Conservation (phyloP, 495 filamentous ascomycete species). For the Penicillium ucsense region DNA sequence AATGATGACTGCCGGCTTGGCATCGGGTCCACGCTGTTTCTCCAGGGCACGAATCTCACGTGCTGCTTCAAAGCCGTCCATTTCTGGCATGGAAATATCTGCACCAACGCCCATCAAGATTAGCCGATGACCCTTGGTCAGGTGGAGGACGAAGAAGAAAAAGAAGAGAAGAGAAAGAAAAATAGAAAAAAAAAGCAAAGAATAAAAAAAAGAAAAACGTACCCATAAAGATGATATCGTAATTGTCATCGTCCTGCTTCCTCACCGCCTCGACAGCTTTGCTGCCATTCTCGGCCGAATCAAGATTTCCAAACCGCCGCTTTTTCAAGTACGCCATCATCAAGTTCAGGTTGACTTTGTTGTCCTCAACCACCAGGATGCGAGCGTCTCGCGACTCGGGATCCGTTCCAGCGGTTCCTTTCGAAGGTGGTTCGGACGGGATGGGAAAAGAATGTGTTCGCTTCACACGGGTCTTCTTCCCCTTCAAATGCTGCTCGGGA, state of each 20-base stretch:
- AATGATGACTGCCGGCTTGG: not conserved
- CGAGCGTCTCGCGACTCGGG: slow-evolving; percentile 3
- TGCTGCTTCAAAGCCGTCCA: slow-evolving; percentile 60
- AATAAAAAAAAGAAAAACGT: not conserved
- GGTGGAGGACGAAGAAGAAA: not conserved
- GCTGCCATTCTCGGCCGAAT: slow-evolving; percentile 36
- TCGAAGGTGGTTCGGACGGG: not conserved
- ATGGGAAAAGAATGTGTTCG: not conserved
- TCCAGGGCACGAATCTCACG: slow-evolving; percentile 54
- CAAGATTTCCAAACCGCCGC: slow-evolving; percentile 21
- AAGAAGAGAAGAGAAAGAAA: not conserved
- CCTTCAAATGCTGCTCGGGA: not conserved
- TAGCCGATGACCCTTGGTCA: not conserved
- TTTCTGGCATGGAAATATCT: slow-evolving; percentile 64
- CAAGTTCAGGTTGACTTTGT: slow-evolving; percentile 63
- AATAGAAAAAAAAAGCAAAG: not conserved
- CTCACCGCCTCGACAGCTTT: slow-evolving; percentile 34
- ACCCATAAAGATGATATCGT: slow-evolving; percentile 44
- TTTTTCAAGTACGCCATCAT: slow-evolving; percentile 48
- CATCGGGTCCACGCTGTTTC: slow-evolving; percentile 15
- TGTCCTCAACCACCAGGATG: slow-evolving; percentile 61
- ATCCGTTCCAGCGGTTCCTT: not conserved
- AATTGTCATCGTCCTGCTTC: slow-evolving; percentile 19
- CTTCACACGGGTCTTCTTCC: not conserved
- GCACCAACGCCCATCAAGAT: no score